A percentile compares a stretch with the other conserved stretches of the same genome.
Conservation (phyloP, 1,284 basidiomycete species). For the Ganoderma boninense region DNA sequence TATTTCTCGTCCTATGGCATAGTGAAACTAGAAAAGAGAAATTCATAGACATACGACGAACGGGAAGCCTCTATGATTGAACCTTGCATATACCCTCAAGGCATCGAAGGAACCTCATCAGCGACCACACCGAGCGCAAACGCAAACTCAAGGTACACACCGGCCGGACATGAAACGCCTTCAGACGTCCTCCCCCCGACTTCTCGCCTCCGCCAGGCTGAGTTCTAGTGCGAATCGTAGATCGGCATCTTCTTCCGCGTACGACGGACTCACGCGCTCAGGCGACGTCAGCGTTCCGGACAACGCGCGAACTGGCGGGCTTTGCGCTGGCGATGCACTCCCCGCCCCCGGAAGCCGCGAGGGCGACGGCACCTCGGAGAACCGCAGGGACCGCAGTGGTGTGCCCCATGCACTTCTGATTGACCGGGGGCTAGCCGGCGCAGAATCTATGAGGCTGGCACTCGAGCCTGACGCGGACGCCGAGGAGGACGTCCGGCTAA, state of each 20-base stretch:
- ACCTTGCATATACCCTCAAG: not conserved
- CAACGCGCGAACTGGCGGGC: slow-evolving; percentile 1
- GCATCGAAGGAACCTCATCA: not conserved
- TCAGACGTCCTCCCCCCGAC: slow-evolving; percentile 41
- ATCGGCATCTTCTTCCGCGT: slow-evolving; percentile 34
- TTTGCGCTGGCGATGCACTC: slow-evolving; percentile 26
- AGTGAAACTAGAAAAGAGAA: not conserved
- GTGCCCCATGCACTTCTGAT: slow-evolving; percentile 43
- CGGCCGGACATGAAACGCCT: not conserved
- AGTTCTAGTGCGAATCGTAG: slow-evolving; percentile 43
- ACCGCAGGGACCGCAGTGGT: slow-evolving; percentile 37
- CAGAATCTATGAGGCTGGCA: slow-evolving; percentile 20
- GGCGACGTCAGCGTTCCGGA: slow-evolving; percentile 11
- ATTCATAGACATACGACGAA: slow-evolving; percentile 5
- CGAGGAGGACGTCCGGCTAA: slow-evolving; percentile 35
- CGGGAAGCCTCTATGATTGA: not conserved
- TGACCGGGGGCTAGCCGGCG: slow-evolving; percentile 38
- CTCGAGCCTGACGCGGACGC: slow-evolving; percentile 29
- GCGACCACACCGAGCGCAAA: not conserved
- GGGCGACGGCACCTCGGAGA: slow-evolving; percentile 36
- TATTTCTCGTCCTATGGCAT: slow-evolving; percentile 7
- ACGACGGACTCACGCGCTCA: slow-evolving; percentile 3
- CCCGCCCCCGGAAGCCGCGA: slow-evolving; percentile 10
- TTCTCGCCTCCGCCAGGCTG: slow-evolving; percentile 44
- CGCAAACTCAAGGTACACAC: not conserved